Conservation (phyloP, 129 eudicot species). For the Lactuca sativa region DNA sequence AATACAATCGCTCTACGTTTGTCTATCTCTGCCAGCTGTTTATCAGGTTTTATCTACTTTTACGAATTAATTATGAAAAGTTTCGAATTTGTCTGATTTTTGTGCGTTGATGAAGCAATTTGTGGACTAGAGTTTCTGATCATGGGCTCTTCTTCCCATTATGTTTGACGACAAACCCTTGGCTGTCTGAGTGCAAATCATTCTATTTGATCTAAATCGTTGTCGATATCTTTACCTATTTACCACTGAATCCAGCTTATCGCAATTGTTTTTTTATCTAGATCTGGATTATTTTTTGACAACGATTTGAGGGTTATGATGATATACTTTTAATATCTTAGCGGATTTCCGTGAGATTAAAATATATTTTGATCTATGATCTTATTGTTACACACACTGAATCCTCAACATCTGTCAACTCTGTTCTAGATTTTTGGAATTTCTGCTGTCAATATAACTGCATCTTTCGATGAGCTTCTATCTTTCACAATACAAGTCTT, state of each 20-base stretch:
- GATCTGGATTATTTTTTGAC: not conserved
- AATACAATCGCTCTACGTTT: too few species aligned
- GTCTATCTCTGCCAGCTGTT: not conserved
- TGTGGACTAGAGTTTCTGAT: constrained; percentile 35
- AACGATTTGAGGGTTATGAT: constrained; percentile 43
- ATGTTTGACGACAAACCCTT: constrained; percentile 36
- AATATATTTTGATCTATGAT: constrained; percentile 43
- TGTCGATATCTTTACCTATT: too few species aligned
- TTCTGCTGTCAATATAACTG: too few species aligned
- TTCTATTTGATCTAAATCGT: not conserved
- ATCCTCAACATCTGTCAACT: constrained; percentile 16
- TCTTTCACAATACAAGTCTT: too few species aligned
- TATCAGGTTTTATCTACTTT: not conserved
- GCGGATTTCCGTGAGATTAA: constrained; percentile 74
- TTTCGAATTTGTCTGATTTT: not conserved
- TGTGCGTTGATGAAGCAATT: constrained; percentile 18
- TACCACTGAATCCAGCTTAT: not conserved
- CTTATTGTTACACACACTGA: constrained; percentile 92
- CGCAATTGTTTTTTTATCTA: not conserved
- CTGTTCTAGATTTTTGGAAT: not conserved
- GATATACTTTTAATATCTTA: constrained; percentile 54
- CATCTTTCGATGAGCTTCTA: too few species aligned
- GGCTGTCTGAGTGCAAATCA: constrained; percentile 68
- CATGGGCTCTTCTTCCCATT: constrained; percentile 30
- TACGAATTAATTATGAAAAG: not conserved